These are phyloP conservation scores for Kwoniella bestiolae DNA, from an alignment of 768 basidiomycete species.

Conservation along the genomic window DNA sequence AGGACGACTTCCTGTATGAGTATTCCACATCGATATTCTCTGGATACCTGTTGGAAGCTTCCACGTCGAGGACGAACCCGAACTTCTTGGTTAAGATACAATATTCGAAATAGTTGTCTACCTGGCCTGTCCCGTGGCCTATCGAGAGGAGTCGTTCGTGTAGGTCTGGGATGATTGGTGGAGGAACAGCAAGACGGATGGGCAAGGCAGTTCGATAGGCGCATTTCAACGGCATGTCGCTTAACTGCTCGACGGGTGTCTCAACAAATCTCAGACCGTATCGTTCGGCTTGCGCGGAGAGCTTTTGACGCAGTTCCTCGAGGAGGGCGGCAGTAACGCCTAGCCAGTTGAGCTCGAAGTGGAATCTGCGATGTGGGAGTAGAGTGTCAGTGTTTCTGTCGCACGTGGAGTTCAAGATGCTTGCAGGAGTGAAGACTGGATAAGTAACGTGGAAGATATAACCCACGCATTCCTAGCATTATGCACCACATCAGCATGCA, in stretches of 20 bases:
- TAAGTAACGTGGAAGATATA: too few species aligned
- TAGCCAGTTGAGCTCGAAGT: slow-evolving; percentile 97
- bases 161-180: slow-evolving; percentile 70
- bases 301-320: slow-evolving; percentile 80
- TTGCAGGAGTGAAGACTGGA: too few species aligned
- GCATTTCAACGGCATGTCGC: slow-evolving; percentile 80
- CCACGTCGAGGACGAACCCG: slow-evolving; percentile 74
- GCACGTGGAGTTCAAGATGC: too few species aligned
- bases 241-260: slow-evolving; percentile 88
- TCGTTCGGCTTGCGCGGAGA: slow-evolving; percentile 80
- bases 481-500: slow-evolving; percentile 94
- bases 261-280: slow-evolving; percentile 92
- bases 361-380: slow-evolving; percentile 62
- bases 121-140: slow-evolving; percentile 66
- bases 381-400: neutral
- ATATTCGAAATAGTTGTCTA: slow-evolving; percentile 75
- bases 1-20: slow-evolving; percentile 75
- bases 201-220: slow-evolving; percentile 91
- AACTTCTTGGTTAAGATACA: slow-evolving; percentile 71
- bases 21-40: slow-evolving; percentile 83
- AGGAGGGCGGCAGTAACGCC: slow-evolving; percentile 89
- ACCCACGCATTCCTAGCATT: slow-evolving; percentile 78
- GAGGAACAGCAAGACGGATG: slow-evolving; percentile 73
- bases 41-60: slow-evolving; percentile 75
- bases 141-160: slow-evolving; percentile 72